These are phyloP conservation scores for Gnomoniopsis sp. DNA, from an alignment of 2,329 filamentous ascomycete species.

Conservation along the genomic window DNA sequence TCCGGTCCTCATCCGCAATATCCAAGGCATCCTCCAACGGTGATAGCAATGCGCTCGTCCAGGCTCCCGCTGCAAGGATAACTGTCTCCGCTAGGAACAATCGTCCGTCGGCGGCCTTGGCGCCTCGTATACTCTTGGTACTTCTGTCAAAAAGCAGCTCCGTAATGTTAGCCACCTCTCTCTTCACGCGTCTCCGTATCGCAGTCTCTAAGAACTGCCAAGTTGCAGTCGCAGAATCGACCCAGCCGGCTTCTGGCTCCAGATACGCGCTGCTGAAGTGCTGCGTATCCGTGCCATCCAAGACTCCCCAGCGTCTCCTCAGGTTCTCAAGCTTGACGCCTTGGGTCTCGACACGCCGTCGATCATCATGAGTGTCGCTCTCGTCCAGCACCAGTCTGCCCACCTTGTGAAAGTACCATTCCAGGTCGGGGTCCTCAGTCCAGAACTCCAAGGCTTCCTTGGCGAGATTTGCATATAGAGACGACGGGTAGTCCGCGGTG, in stretches of 20 bases:
- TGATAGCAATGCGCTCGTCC: constrained; percentile 3
- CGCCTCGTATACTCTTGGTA: neutral
- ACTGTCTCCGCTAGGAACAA: neutral
- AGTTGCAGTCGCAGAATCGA: neutral
- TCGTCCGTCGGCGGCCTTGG: neutral
- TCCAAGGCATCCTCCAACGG: constrained; percentile 2
- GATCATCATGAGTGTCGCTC: neutral
- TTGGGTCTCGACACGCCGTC: neutral
- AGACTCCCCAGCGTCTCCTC: neutral
- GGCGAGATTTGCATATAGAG: constrained; percentile 8
- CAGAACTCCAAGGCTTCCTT: constrained; percentile 8
- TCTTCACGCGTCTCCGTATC: neutral
- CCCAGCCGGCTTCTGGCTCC: neutral
- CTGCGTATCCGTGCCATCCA: neutral
- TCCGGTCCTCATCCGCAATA: constrained; percentile 1
- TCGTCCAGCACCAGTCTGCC: constrained; percentile 8
- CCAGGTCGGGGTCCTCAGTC: constrained; percentile 5
- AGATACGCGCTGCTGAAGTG: neutral
- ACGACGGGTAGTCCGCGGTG: constrained; percentile 6
- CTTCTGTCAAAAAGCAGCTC: neutral
- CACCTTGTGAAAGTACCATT: constrained; percentile 6
- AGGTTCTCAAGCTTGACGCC: neutral
- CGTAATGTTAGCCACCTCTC: neutral
- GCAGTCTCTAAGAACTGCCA: neutral
- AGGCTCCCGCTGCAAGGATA: neutral